Evolutionary conservation across 1,284 basidiomycete genomes (phyloP), one percentile per base, ranked within the genome.

Genomic region (Ganoderma sinense): DNA sequence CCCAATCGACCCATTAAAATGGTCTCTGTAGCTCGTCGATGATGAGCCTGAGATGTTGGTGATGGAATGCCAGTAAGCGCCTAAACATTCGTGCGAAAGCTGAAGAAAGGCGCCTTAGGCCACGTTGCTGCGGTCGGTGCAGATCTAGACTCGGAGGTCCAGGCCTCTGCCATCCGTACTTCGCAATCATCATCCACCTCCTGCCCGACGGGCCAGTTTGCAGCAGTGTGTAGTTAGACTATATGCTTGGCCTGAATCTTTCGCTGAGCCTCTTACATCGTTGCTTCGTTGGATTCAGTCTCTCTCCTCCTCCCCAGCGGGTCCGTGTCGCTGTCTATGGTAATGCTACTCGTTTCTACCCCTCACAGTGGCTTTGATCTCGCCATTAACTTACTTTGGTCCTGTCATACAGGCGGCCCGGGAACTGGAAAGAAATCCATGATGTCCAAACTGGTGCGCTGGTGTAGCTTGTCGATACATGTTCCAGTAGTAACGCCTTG

Each of bases 361-460:
- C 48, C 11, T 51, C 20, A 8, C 23, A 51, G n/a, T 23, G 23
- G 4, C 6, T 26, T 26, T 6, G 11, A 7, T 51, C 48, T 13
- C 23, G 10, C 23, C 20, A 26, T 51, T 51, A 51, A 51, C 48
- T n/a, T 26, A 1, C 48, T 26, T 5, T 31, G 16, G 8, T 51
- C 11, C 20, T 51, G n/a, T 13, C 23, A 18, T 31, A 13, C 31
- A 61, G 68, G 68, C 10, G 40, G 58, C 6, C 59, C 48, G 39
- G 59, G 29, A 18, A 33, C 51, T 6, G 68, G 64, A 2, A 65
- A 62, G 40, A 65, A 62, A 10, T 65, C 68, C 0, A 48, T 65
- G 26, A 60, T 53, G 23, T 62, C 68, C 2, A 4, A 31, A 26
- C 26, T 69, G 58, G 68, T 69, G 26, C 23, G 67, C 10, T 55